Conservation (phyloP, 192 early-diverging fungal genomes). For the Rhizophagus clarus region DNA sequence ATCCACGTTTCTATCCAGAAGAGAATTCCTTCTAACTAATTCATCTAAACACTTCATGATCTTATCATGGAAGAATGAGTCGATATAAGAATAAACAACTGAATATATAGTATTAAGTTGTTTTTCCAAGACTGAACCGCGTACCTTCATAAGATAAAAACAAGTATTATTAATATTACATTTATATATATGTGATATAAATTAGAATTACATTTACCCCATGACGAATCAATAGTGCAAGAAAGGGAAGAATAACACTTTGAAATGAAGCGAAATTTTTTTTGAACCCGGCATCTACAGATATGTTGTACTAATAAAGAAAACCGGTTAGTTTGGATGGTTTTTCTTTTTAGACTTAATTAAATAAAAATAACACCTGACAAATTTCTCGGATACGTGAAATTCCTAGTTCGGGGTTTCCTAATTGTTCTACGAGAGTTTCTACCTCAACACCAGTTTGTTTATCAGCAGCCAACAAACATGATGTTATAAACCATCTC, state of each 20-base stretch:
- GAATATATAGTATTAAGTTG: conserved; percentile 42
- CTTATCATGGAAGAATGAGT: conserved; percentile 33
- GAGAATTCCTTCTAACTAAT: conserved; percentile 33
- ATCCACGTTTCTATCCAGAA: conserved; percentile 19
- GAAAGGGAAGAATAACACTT: background rate
- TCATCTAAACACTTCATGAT: conserved; percentile 25
- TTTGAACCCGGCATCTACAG: background rate
- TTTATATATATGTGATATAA: background rate
- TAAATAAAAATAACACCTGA: conserved; percentile 25
- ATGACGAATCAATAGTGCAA: conserved; percentile 38
- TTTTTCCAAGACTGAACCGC: conserved; percentile 39
- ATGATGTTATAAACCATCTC: conserved; percentile 27
- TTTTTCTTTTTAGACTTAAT: background rate
- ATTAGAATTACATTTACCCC: conserved; percentile 35
- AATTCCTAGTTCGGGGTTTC: conserved; percentile 12
- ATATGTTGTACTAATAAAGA: conserved; percentile 36
- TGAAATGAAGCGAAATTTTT: background rate
- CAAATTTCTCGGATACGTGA: conserved; percentile 34
- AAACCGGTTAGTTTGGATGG: background rate
- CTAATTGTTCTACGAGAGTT: conserved; percentile 33
- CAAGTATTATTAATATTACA: conserved; percentile 22
- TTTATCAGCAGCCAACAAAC: conserved; percentile 34
- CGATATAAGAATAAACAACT: conserved; percentile 37
- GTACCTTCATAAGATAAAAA: conserved; percentile 38
- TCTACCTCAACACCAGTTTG: conserved; percentile 32